Base-by-base conservation (phyloP, 2,329 filamentous ascomycete genomes). In the Triangularia setosa region DNA sequence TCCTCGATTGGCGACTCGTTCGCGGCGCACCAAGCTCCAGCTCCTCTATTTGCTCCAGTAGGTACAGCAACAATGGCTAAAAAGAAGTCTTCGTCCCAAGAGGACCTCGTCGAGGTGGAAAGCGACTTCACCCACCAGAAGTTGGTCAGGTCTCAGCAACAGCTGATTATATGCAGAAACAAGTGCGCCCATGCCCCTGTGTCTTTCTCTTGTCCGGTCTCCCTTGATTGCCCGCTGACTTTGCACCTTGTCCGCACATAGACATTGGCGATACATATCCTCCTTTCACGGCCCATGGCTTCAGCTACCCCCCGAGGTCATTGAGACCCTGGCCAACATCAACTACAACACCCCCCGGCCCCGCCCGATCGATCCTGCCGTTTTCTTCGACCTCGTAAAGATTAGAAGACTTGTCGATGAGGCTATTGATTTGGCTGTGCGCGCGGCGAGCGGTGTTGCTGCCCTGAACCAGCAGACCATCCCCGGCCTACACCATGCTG, bases 241-340 rank as follows among this genome's bases (percentile, higher is more conserved):
- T 2, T 12, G 23, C 57, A 35, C 24, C 48, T 25, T 23, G 27
- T 14, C 18, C n/a, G 16, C 23, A 8, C 35, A 24, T 56, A 94
- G 91, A 75, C 90, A 94, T 78, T 94, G 91, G 91, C 85, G 88
- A 68, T 92, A 92, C 75, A 93, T 95, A 65, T 93, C 90, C 23
- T 90, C 88, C 27, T 95, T 91, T 73, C 89, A 93, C 73, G 92
- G 91, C 24, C 88, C 90, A 69, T 95, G 92, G 92, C 84, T 93
- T 14, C 89, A 92, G 75, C 81, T 94, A 63, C 90, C 91, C 21
- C 84, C 87, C 67, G 91, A 94, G 76, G 85, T 93, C 63, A 87
- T 96, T 76, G 89, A 93, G 75, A 87, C 85, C 58, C 84, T 95
- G 59, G 91, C 91, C 62, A 87, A 92, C 78, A 87, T 87, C 75